phyloP scores from a whole-genome alignment of 805 yeast genomes.

The Ogataea dorogensis region DNA sequence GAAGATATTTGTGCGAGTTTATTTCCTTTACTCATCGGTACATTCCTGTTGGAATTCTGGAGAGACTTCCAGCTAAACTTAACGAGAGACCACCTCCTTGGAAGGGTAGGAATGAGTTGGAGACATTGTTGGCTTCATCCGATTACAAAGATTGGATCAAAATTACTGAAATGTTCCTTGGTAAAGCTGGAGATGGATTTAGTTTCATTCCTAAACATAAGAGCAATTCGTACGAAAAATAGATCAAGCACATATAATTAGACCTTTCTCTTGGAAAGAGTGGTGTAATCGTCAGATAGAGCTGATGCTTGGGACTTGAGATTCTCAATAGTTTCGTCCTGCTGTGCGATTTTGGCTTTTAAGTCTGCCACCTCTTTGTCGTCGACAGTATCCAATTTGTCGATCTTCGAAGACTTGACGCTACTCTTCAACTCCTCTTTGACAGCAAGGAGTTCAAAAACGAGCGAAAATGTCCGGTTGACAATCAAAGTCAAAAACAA shows the following conservation, averaged over 20 bases:
- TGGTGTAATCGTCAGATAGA: conserved; percentile 63
- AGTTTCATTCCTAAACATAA: conserved; percentile 91
- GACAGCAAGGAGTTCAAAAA: conserved; percentile 64
- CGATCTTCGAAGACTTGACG: conserved; percentile 12
- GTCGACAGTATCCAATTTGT: conserved; percentile 30
- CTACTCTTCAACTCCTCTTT: conserved; percentile 48
- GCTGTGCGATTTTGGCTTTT: conserved; percentile 50
- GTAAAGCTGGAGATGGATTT: conserved; percentile 74
- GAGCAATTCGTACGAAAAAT: conserved; percentile 67
- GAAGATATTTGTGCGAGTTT: conserved; percentile 92
- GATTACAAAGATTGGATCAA: conserved; percentile 96
- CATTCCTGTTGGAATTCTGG: conserved; percentile 90
- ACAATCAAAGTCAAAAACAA: conserved; percentile 83
- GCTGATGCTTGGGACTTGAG: conserved; percentile 72
- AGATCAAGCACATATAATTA: not conserved
- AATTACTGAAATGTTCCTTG: conserved; percentile 91
- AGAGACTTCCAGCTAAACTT: conserved; percentile 79
- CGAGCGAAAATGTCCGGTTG: conserved; percentile 78
- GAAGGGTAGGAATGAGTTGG: conserved; percentile 90
- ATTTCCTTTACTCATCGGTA: conserved; percentile 92
- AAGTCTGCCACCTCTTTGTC: conserved; percentile 44
- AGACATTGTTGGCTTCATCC: conserved; percentile 79
- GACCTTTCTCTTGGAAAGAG: conserved; percentile 6
- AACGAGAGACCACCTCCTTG: conserved; percentile 94
- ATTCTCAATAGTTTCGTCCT: conserved; percentile 61